These are phyloP conservation scores for Lunasporangiospora selenospora DNA, from an alignment of 192 early-diverging fungal genomes.

Conservation along the genomic window DNA sequence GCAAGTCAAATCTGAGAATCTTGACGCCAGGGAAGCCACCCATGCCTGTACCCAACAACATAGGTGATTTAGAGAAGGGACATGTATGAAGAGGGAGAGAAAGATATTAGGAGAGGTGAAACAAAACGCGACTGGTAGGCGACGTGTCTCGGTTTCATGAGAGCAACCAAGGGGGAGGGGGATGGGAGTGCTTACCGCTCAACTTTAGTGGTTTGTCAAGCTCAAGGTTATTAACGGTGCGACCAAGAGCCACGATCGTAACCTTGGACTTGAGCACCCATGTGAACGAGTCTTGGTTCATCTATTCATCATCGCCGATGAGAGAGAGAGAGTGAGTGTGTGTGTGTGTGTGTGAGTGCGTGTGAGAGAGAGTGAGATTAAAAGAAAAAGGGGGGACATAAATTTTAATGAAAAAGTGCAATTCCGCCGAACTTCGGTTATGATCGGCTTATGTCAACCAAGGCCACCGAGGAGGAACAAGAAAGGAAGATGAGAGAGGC, in stretches of 20 bases:
- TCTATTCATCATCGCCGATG: too few species aligned
- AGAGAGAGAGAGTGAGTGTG: too few species aligned
- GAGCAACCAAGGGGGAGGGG: too few species aligned
- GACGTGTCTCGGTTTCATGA: too few species aligned
- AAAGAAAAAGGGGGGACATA: background rate
- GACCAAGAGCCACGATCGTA: conserved; percentile 47
- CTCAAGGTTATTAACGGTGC: conserved; percentile 21
- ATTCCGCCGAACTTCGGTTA: too few species aligned
- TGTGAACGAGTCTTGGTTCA: conserved; percentile 16
- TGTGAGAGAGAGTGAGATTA: background rate
- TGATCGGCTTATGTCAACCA: too few species aligned
- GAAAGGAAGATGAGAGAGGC: background rate
- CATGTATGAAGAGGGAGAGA: background rate
- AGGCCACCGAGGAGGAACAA: background rate
- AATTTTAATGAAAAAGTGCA: too few species aligned
- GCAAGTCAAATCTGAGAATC: conserved; percentile 48
- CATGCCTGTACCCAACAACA: conserved; percentile 38
- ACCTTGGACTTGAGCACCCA: conserved; percentile 47
- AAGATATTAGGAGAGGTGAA: background rate
- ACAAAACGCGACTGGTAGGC: too few species aligned
- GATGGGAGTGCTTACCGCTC: conserved; percentile 30
- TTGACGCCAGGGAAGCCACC: conserved; percentile 45
- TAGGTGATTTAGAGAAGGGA: background rate
- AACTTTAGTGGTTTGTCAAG: conserved; percentile 41
- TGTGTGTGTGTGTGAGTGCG: too few species aligned